A percentile compares a stretch with the other conserved stretches of the same genome.
These are phyloP conservation scores for Thelonectria discophora DNA, from an alignment of 2,329 filamentous ascomycete species.

Conservation along the genomic window DNA sequence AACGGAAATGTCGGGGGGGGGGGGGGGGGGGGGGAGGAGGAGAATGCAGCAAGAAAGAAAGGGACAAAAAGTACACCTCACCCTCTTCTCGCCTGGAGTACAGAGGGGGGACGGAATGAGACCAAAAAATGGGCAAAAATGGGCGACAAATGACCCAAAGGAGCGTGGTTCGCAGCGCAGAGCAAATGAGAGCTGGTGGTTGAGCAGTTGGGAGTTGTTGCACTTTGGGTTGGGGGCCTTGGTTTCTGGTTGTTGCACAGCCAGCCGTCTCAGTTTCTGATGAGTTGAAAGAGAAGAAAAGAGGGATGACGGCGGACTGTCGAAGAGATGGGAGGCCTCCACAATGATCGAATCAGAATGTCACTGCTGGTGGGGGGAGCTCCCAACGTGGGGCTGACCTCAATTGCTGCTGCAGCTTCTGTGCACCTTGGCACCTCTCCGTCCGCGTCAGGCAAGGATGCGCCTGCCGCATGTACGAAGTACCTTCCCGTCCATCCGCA, in stretches of 20 bases:
- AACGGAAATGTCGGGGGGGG: conserved; percentile 1
- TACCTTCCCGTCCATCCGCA: too few relatives aligned
- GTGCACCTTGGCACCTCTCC: too few relatives aligned
- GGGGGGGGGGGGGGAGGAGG: too few relatives aligned
- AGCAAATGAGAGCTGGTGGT: neutral
- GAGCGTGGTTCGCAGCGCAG: conserved; percentile 1
- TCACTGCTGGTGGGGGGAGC: conserved; percentile 14
- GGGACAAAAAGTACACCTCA: neutral
- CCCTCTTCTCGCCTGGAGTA: conserved; percentile 13
- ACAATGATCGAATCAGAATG: conserved; percentile 9
- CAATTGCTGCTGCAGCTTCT: neutral
- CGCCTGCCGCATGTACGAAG: too few relatives aligned
- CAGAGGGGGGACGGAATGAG: conserved; percentile 4
- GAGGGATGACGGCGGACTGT: neutral
- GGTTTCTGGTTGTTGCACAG: conserved; percentile 1
- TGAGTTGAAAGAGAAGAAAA: conserved; percentile 12
- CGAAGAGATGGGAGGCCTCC: conserved; percentile 10
- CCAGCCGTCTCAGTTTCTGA: neutral
- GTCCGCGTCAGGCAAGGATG: too few relatives aligned
- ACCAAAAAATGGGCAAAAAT: conserved; percentile 1
- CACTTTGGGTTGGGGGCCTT: neutral
- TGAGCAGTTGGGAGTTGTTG: neutral
- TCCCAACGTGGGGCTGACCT: neutral
- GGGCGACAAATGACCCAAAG: neutral
- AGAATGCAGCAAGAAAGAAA: neutral